Conservation (phyloP, 2,329 filamentous ascomycete genomes). For the Beauveria rudraprayagi region DNA sequence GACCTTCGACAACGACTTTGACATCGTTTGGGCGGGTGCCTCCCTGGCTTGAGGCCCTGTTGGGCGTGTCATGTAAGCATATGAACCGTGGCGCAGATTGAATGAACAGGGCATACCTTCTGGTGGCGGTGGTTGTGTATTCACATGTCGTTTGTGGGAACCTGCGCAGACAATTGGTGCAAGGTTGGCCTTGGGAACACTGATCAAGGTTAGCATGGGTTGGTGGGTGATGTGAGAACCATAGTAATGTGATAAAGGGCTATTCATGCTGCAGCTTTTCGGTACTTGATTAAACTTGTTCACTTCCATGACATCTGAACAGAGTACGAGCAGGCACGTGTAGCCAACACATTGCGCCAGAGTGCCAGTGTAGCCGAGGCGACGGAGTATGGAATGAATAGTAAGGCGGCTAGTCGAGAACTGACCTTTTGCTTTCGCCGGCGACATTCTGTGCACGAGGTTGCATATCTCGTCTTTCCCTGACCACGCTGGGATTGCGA, state of each 20-base stretch:
- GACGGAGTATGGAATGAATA: too few relatives aligned
- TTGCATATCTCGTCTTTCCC: slow-evolving; percentile 21
- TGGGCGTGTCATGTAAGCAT: background rate
- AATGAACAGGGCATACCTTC: slow-evolving; percentile 15
- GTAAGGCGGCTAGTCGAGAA: background rate
- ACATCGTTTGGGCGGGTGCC: slow-evolving; percentile 2
- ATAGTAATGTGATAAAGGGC: too few relatives aligned
- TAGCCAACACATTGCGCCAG: background rate
- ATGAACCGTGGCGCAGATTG: background rate
- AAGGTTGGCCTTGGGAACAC: slow-evolving; percentile 48
- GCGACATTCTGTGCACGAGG: slow-evolving; percentile 43
- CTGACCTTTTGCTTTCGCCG: slow-evolving; percentile 44
- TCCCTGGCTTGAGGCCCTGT: slow-evolving; percentile 1
- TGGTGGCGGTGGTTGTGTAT: slow-evolving; percentile 27
- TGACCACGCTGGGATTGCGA: slow-evolving; percentile 4
- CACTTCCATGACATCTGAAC: background rate
- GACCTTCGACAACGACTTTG: slow-evolving; percentile 11
- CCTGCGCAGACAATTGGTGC: slow-evolving; percentile 43
- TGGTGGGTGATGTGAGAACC: too few relatives aligned
- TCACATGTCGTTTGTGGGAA: slow-evolving; percentile 44
- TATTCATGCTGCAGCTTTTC: too few relatives aligned
- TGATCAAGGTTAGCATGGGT: slow-evolving; percentile 18
- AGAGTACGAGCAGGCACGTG: background rate
- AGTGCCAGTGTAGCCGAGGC: background rate
- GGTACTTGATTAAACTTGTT: too few relatives aligned